These are phyloP conservation scores for Apiotrichum gamsii DNA, from an alignment of 1,284 basidiomycete species.

Conservation along the genomic window DNA sequence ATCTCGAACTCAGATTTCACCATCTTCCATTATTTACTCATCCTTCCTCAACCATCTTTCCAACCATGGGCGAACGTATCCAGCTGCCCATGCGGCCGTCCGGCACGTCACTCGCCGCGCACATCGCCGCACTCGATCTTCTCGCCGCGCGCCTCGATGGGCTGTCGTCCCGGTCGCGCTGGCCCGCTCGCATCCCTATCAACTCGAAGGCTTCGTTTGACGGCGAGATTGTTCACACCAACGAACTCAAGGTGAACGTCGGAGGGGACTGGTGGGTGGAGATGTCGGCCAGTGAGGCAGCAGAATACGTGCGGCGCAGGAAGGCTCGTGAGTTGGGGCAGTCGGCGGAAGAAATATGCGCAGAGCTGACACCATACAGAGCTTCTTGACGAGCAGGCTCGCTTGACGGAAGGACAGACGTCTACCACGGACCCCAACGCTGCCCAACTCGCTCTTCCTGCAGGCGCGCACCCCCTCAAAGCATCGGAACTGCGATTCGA, in stretches of 20 bases:
- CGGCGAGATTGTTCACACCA: slow-evolving; percentile 33
- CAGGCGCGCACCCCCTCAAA: not conserved
- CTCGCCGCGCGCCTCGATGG: slow-evolving; percentile 24
- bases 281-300: slow-evolving; percentile 38
- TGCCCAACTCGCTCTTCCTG: too few relatives aligned
- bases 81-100: slow-evolving; percentile 25
- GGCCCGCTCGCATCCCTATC: slow-evolving; percentile 30
- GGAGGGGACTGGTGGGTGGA: slow-evolving; percentile 35
- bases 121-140: slow-evolving; percentile 27
- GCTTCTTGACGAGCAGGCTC: slow-evolving; percentile 23
- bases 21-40: too few relatives aligned
- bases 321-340: slow-evolving; percentile 22
- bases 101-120: slow-evolving; percentile 23
- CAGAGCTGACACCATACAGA: slow-evolving; percentile 3
- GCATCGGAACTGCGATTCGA: slow-evolving; percentile 8
- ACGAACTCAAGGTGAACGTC: slow-evolving; percentile 33
- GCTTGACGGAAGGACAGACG: slow-evolving; percentile 19
- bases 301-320: slow-evolving; percentile 27
- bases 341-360: not conserved
- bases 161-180: slow-evolving; percentile 21
- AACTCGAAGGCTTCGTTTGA: slow-evolving; percentile 31
- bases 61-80: slow-evolving; percentile 6
- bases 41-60: not conserved
- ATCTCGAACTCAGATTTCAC: not conserved
- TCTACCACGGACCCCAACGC: too few relatives aligned